Percentiles rank a stretch among this genome's conserved stretches.
Evolutionary conservation across 768 basidiomycete genomes (phyloP).

Genomic region (Sarcodon sp.): DNA sequence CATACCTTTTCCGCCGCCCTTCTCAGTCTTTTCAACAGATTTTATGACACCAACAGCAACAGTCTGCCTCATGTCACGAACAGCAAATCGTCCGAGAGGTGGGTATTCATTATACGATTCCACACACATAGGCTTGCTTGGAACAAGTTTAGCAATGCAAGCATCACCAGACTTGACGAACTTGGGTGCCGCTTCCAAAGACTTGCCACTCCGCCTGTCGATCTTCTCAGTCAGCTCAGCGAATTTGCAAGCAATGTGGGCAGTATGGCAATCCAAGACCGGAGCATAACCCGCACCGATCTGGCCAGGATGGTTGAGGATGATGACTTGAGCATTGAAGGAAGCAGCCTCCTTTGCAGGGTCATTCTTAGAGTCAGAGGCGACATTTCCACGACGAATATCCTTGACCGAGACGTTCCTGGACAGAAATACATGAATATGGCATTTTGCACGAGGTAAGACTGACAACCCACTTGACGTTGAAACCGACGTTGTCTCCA

Average conservation of each 20-base stretch:
- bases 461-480: slow-evolving; percentile 66
- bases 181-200: slow-evolving; percentile 80
- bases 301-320: slow-evolving; percentile 99
- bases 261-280: slow-evolving; percentile 99
- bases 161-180: slow-evolving; percentile 99
- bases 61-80: slow-evolving; percentile 99
- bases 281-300: slow-evolving; percentile 99
- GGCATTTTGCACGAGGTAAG: background rate
- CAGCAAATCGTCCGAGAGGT: slow-evolving; percentile 97
- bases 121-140: slow-evolving; percentile 93
- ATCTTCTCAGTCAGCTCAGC: slow-evolving; percentile 98
- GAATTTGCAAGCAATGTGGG: slow-evolving; percentile 99
- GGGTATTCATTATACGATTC: slow-evolving; percentile 96
- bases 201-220: slow-evolving; percentile 96
- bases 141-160: slow-evolving; percentile 94
- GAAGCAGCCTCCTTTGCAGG: slow-evolving; percentile 98
- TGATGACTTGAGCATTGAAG: slow-evolving; percentile 99
- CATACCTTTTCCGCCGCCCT: slow-evolving; percentile 71
- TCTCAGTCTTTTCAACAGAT: slow-evolving; percentile 91
- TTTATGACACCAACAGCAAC: slow-evolving; percentile 99
- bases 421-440: slow-evolving; percentile 4
- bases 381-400: slow-evolving; percentile 99
- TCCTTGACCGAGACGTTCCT: slow-evolving; percentile 99
- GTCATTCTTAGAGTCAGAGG: slow-evolving; percentile 99
- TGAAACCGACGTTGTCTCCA: slow-evolving; percentile 99